phyloP scores from a whole-genome alignment of 2,329 filamentous ascomycete species.

The Colletotrichum camelliae region DNA sequence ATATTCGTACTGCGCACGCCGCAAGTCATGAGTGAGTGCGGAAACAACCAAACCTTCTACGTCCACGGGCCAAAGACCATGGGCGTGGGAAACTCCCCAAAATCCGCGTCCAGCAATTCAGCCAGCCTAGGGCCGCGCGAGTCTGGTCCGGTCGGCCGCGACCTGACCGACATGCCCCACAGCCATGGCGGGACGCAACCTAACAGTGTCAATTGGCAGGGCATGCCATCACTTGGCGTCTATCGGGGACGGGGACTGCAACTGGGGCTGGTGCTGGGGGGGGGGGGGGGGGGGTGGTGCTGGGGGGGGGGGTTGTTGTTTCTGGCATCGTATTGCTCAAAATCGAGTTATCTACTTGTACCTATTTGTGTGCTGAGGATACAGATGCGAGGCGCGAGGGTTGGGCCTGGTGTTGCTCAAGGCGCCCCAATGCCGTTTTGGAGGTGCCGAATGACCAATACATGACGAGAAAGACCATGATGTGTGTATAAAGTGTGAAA shows the following conservation, averaged over 20 bases:
- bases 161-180: constrained; percentile 15
- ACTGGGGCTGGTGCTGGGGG: not conserved
- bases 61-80: not conserved
- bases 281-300: too few relatives aligned
- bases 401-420: not conserved
- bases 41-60: not conserved
- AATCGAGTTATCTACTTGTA: not conserved
- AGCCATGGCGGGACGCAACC: constrained; percentile 13
- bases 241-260: not conserved
- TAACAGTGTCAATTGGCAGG: constrained; percentile 3
- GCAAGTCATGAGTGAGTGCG: not conserved
- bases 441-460: not conserved
- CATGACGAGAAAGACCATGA: not conserved
- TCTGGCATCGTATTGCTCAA: not conserved
- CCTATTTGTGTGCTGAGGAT: not conserved
- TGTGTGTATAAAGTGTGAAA: not conserved
- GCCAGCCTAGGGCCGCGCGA: constrained; percentile 1
- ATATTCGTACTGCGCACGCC: not conserved
- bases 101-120: not conserved
- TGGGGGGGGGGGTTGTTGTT: too few relatives aligned
- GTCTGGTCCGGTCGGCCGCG: constrained; percentile 14
- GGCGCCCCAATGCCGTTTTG: not conserved
- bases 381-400: not conserved
- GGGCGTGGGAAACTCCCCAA: not conserved
- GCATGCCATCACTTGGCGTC: constrained; percentile 1